Base-by-base conservation (phyloP, 129 eudicot genomes). In the Calendula officinalis region DNA sequence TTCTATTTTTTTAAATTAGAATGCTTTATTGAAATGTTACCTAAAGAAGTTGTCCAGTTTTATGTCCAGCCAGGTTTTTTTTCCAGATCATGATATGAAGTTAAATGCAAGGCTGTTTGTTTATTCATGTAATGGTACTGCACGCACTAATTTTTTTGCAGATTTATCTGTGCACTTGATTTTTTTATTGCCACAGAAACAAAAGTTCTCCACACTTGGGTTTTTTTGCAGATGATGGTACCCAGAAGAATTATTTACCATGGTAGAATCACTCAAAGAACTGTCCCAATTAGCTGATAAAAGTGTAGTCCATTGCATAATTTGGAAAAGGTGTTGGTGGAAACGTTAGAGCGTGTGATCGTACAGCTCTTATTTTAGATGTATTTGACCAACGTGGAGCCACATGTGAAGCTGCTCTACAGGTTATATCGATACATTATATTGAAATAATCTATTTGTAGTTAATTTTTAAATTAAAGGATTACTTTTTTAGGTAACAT, bases 321-420 rank as follows among this genome's bases (percentile, higher is more conserved):
- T 75, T 75, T 92, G 84, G 98, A 92, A 62, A 92, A 92, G 69
- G 85, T 77, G 33, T 88, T 92, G 98, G 98, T 67, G 91, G 86
- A 72, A 80, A 83, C 32, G 91, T 92, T 59, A 78, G 98, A 78
- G 98, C 85, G 42, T 92, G 98, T 60, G 98, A 92, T 66, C 90
- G 98, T 41, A 92, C 98, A 60, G 98, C 98, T 53, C 89, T 92
- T 64, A 92, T 88, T 70, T 82, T 92, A 34, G 98, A 92, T 72
- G 88, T 92, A 70, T 92, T 92, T 56, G 80, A 88, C 71, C 98
- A 92, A 66, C 80, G 98, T 61, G 98, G 96, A 60, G 96, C 96
- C 44, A 92, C 98, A 71, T 95, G 89, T 64, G 98, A 92, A 88
- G 98, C 98, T 53, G 64, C 96, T 88, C 81, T 92, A 40, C 98